Evolutionary conservation across 106 monocot species (phyloP), one percentile per base, ranked within the genome.

Genomic region (Acanthochlamys bracteata): DNA sequence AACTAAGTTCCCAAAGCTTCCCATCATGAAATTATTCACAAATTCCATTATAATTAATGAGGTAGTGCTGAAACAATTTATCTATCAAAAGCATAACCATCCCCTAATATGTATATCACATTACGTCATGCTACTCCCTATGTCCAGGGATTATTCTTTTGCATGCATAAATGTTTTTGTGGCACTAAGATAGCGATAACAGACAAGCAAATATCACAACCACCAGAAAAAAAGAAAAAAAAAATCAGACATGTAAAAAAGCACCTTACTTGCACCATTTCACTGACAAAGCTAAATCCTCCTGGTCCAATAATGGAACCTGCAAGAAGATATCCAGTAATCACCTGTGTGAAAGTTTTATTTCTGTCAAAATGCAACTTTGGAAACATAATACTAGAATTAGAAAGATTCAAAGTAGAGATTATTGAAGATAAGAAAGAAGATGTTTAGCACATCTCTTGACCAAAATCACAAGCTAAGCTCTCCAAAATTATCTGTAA

Each of bases 201-300:
- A 33, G 33, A 33, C 6, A 6, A 33, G 6, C 6, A 33, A 49
- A 49, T 49, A 49, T 17, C 9, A 49, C 2, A 49, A 49, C 17
- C 15, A 14, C 17, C 49, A 14, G 17, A 49, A 49, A 17, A 10
- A 49, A 2, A 55, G 41, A 54, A 9, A 9, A 49, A 2, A 55
- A 57, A 54, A 9, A 9, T 4, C n/a, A 51, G 26, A 57, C 64
- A 73, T 66, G 75, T 26, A 73, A 39, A 73, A 39, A 84, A 77
- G 73, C 77, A 76, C 76, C 92, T 82, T 82, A 93, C 92, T 85
- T 93, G 92, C 76, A 93, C 92, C 92, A 93, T 82, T 88, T 93
- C 92, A 64, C 88, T 93, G 58, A 93, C 82, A 71, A 93, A 88
- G 64, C 78, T 73, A 53, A 93, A 85, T 66, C 92, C 92, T 40